phyloP scores from a whole-genome alignment of 129 eudicot genomes.

The Flaveria linearis region DNA sequence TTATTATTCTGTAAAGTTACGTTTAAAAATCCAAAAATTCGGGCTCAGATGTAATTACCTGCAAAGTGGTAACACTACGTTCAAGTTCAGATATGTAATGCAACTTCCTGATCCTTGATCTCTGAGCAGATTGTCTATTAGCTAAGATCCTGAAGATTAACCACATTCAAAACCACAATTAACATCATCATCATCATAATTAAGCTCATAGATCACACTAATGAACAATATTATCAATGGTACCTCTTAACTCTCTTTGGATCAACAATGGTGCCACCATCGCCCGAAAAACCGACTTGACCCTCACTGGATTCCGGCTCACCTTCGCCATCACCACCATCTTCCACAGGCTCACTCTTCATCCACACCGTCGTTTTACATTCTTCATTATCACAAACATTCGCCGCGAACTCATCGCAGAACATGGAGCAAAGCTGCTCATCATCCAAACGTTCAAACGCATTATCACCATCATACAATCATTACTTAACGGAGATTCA shows the following conservation, averaged over 20 bases:
- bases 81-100: constrained; percentile 93
- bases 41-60: constrained; percentile 31
- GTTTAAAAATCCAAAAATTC: too few species aligned
- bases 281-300: constrained; percentile 20
- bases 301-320: constrained; percentile 22
- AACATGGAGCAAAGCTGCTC: constrained; percentile 83
- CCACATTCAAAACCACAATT: neutral
- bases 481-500: constrained; percentile 39
- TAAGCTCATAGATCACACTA: neutral
- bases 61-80: constrained; percentile 51
- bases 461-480: constrained; percentile 12
- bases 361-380: neutral
- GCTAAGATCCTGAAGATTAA: constrained; percentile 22
- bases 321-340: neutral
- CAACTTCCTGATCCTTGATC: constrained; percentile 84
- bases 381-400: constrained; percentile 48
- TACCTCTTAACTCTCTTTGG: constrained; percentile 46
- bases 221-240: neutral
- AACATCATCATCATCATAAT: neutral
- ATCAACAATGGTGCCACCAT: constrained; percentile 41
- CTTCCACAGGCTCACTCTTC: constrained; percentile 52
- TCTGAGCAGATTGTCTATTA: constrained; percentile 55
- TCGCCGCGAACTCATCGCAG: constrained; percentile 48
- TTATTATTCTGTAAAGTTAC: too few species aligned
- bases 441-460: constrained; percentile 73